phyloP scores from a whole-genome alignment of 257 asterid species.

The Verbascum thapsus region DNA sequence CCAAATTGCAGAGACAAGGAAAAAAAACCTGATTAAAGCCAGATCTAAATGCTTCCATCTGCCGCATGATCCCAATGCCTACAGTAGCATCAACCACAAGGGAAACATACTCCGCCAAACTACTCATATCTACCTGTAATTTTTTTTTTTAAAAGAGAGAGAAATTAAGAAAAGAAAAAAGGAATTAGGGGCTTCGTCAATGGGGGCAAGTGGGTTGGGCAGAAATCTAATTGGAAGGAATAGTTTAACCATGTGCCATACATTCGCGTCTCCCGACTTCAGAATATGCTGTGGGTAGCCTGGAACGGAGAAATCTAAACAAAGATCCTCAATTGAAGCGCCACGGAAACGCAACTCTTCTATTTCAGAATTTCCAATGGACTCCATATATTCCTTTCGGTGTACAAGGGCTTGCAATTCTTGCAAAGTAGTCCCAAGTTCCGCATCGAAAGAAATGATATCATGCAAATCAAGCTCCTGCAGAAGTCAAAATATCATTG shows the following conservation, averaged over 20 bases:
- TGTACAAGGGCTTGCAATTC: constrained; percentile 86
- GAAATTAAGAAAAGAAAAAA: constrained; percentile 21
- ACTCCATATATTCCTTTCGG: constrained; percentile 68
- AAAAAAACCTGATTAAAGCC: constrained; percentile 88
- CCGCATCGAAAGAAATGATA: constrained; percentile 71
- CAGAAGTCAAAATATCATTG: constrained; percentile 19
- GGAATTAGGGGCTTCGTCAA: background rate
- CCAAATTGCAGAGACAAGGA: constrained; percentile 8
- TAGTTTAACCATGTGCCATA: constrained; percentile 34
- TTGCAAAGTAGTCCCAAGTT: constrained; percentile 83
- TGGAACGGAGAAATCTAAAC: constrained; percentile 91
- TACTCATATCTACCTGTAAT: constrained; percentile 83
- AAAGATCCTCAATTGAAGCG: constrained; percentile 81
- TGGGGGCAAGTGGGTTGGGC: background rate
- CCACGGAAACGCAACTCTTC: constrained; percentile 72
- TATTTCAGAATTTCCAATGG: constrained; percentile 48
- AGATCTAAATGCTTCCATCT: constrained; percentile 90
- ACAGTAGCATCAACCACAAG: constrained; percentile 90
- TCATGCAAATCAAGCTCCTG: constrained; percentile 97
- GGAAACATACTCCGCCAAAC: constrained; percentile 79
- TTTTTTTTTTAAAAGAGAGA: no score
- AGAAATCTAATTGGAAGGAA: constrained; percentile 6
- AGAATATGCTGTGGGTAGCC: constrained; percentile 85
- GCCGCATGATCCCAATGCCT: constrained; percentile 75
- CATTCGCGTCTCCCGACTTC: constrained; percentile 70